Percentiles rank a stretch among this genome's conserved stretches.
These are phyloP conservation scores for Bipolaris bicolor DNA, from an alignment of 2,329 filamentous ascomycete genomes.

Conservation along the genomic window DNA sequence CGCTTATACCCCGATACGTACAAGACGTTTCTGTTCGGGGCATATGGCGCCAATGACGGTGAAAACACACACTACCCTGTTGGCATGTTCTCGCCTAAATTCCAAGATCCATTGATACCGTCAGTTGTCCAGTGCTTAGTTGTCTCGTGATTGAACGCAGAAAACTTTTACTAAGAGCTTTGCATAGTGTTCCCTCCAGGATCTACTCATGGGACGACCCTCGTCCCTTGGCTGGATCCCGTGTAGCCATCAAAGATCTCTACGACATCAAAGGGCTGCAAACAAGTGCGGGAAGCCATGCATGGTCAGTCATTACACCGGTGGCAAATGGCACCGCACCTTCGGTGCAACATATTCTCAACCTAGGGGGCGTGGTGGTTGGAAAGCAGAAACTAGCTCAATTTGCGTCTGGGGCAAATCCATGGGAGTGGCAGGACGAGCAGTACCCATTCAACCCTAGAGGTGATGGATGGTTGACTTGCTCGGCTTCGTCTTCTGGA, in stretches of 20 bases:
- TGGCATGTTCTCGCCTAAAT: conserved; percentile 34
- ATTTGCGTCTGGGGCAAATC: conserved; percentile 48
- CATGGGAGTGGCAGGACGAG: conserved; percentile 37
- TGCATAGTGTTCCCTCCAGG: conserved; percentile 45
- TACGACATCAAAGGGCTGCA: conserved; percentile 36
- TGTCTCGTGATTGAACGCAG: neutral
- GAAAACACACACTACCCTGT: conserved; percentile 30
- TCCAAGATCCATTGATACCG: conserved; percentile 40
- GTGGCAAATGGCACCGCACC: conserved; percentile 27
- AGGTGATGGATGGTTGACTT: conserved; percentile 36
- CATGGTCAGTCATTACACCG: conserved; percentile 31
- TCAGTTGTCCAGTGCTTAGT: conserved; percentile 11
- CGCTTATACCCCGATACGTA: conserved; percentile 41
- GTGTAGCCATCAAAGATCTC: conserved; percentile 38
- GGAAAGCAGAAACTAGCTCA: conserved; percentile 62
- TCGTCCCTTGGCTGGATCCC: conserved; percentile 34
- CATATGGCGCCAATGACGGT: conserved; percentile 36
- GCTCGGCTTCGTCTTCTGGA: conserved; percentile 43
- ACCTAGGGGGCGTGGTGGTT: conserved; percentile 51
- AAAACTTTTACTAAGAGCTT: neutral
- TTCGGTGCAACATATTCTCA: conserved; percentile 33
- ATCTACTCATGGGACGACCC: conserved; percentile 47
- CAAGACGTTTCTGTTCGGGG: conserved; percentile 39
- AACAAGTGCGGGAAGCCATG: conserved; percentile 33
- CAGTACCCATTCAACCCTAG: conserved; percentile 55